phyloP scores from a whole-genome alignment of 768 basidiomycete genomes.

The Lentinula guzmanii region DNA sequence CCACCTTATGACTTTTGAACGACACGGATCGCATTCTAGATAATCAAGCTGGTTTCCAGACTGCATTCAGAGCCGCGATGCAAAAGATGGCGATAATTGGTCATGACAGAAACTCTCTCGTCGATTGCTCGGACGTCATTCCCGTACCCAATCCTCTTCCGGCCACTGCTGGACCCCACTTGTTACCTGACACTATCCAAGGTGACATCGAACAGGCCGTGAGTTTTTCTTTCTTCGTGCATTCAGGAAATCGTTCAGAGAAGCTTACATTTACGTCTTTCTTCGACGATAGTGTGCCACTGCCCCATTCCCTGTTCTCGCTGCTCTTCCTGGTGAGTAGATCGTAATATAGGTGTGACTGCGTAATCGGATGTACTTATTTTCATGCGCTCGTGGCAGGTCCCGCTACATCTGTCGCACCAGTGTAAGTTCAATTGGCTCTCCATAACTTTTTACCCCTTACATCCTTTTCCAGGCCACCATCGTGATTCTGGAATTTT shows the following conservation, averaged over 20 bases:
- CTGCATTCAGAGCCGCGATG: conserved; percentile 35
- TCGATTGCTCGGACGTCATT: conserved; percentile 42
- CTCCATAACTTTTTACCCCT: too few species aligned
- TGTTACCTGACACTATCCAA: conserved; percentile 25
- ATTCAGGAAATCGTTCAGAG: background rate
- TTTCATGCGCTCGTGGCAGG: conserved; percentile 9
- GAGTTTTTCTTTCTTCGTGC: background rate
- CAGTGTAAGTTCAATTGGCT: conserved; percentile 19
- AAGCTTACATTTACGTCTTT: background rate
- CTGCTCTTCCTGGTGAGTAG: conserved; percentile 15
- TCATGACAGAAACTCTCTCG: conserved; percentile 26
- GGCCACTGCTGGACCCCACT: conserved; percentile 19
- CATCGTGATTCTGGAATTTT: background rate
- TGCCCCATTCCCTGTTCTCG: conserved; percentile 28
- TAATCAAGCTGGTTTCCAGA: conserved; percentile 27
- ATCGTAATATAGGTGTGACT: background rate
- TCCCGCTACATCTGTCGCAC: conserved; percentile 22
- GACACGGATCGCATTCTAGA: background rate
- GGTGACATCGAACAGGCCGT: conserved; percentile 24
- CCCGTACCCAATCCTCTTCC: conserved; percentile 21
- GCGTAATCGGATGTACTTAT: background rate
- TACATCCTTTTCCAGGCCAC: background rate
- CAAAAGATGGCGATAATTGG: conserved; percentile 36
- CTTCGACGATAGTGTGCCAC: conserved; percentile 17
- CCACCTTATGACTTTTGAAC: background rate